A percentile compares a stretch with the other conserved stretches of the same genome.
These are phyloP conservation scores for Noccaea caerulescens DNA, from an alignment of 345 rosid genomes.

Conservation along the genomic window DNA sequence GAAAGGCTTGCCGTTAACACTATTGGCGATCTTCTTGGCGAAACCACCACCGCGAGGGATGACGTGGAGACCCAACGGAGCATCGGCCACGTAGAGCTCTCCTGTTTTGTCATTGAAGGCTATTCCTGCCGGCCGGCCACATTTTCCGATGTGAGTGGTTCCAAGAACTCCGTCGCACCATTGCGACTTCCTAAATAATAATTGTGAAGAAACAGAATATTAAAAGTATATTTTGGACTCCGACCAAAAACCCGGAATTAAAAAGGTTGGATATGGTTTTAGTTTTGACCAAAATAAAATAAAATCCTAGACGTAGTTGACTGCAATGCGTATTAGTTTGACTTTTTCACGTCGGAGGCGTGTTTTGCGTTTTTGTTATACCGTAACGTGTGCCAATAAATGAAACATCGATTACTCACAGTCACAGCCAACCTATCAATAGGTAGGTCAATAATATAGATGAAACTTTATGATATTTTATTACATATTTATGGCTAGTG, in stretches of 20 bases:
- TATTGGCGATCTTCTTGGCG: conserved; percentile 46
- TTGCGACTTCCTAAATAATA: conserved; percentile 15
- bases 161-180: conserved; percentile 43
- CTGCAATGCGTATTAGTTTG: background rate
- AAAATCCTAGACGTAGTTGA: background rate
- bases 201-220: background rate
- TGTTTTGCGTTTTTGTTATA: background rate
- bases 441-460: too few relatives aligned
- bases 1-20: conserved; percentile 40
- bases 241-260: too few relatives aligned
- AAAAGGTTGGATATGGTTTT: background rate
- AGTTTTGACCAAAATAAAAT: too few relatives aligned
- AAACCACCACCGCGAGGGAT: conserved; percentile 48
- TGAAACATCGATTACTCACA: too few relatives aligned
- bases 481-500: too few relatives aligned
- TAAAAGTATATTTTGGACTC: background rate
- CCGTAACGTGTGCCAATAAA: too few relatives aligned
- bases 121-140: conserved; percentile 55
- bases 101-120: conserved; percentile 40
- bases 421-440: too few relatives aligned
- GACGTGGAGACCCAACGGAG: conserved; percentile 48
- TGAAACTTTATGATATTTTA: too few relatives aligned
- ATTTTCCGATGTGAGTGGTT: conserved; percentile 23
- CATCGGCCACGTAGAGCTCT: conserved; percentile 53
- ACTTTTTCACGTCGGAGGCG: background rate